Conservation (phyloP, 805 yeast species). For the Wickerhamomyces silvicola region DNA sequence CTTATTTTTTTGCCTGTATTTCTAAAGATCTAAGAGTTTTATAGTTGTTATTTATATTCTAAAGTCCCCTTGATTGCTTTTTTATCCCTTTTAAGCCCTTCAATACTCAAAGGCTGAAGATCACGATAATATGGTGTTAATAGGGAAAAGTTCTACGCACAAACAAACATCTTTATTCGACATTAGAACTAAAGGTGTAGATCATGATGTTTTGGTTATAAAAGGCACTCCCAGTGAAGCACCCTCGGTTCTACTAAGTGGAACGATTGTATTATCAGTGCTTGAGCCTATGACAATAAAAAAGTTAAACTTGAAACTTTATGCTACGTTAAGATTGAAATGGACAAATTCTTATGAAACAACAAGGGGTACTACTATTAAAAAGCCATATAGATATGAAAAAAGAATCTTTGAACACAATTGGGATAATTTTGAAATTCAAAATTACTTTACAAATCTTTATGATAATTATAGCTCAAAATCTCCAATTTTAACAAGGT, state of each 20-base stretch:
- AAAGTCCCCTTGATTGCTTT: no score
- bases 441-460: conserved; percentile 29
- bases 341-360: conserved; percentile 52
- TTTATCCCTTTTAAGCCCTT: no score
- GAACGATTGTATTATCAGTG: conserved; percentile 70
- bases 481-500: conserved; percentile 7
- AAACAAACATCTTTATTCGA: conserved; percentile 38
- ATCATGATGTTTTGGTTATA: conserved; percentile 72
- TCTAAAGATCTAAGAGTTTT: no score
- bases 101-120: no score
- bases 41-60: no score
- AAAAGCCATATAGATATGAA: conserved; percentile 47
- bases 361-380: conserved; percentile 35
- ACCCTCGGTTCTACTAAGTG: conserved; percentile 65
- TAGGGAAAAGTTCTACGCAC: conserved; percentile 15
- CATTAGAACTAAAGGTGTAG: conserved; percentile 56
- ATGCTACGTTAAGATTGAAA: conserved; percentile 59
- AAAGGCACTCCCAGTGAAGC: conserved; percentile 79
- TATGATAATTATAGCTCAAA: conserved; percentile 15
- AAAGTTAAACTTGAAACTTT: conserved; percentile 54
- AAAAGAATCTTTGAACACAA: conserved; percentile 64
- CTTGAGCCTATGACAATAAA: conserved; percentile 69
- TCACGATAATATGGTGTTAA: no score
- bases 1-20: no score
- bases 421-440: conserved; percentile 67